A percentile compares a stretch with the other conserved stretches of the same genome.
Evolutionary conservation across 2,329 filamentous ascomycete species (phyloP).

Genomic region (Hirsutella rhossiliensis): DNA sequence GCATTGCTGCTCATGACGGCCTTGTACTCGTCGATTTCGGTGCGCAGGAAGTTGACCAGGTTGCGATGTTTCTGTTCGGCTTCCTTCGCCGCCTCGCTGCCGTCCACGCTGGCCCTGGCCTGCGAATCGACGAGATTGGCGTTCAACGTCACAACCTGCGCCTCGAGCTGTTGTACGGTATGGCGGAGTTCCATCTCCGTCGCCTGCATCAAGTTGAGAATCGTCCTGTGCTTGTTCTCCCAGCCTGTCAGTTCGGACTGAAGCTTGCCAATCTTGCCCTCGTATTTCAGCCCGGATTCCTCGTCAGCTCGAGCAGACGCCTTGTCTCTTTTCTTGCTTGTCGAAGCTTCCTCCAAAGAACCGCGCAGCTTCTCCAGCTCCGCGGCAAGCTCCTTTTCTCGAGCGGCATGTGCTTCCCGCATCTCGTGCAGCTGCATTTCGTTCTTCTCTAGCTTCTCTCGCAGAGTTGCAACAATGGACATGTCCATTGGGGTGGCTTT

Average conservation of each 20-base stretch:
- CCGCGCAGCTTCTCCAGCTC: slow-evolving; percentile 60
- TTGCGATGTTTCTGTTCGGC: slow-evolving; percentile 43
- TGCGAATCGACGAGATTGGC: slow-evolving; percentile 34
- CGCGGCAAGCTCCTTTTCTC: slow-evolving; percentile 61
- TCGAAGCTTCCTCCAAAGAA: slow-evolving; percentile 28
- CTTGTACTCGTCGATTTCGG: slow-evolving; percentile 74
- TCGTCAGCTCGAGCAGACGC: slow-evolving; percentile 14
- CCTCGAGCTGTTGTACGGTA: slow-evolving; percentile 64
- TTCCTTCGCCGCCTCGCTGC: slow-evolving; percentile 31
- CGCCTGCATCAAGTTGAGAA: slow-evolving; percentile 56
- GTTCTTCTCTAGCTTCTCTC: slow-evolving; percentile 77
- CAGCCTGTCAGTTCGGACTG: slow-evolving; percentile 61
- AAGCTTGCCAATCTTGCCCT: slow-evolving; percentile 50
- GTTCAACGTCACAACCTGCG: slow-evolving; percentile 39
- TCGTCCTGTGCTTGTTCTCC: slow-evolving; percentile 63
- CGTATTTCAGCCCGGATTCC: slow-evolving; percentile 28
- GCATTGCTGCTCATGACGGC: slow-evolving; percentile 57
- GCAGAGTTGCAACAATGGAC: slow-evolving; percentile 75
- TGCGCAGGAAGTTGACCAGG: slow-evolving; percentile 50
- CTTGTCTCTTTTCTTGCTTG: slow-evolving; percentile 10
- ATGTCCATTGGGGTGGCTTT: slow-evolving; percentile 80
- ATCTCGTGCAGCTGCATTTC: slow-evolving; percentile 68
- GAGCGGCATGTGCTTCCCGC: slow-evolving; percentile 57
- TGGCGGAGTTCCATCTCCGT: slow-evolving; percentile 62
- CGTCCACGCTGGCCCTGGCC: slow-evolving; percentile 23